Evolutionary conservation across 2,329 filamentous ascomycete species (phyloP).

Genomic region (Fusarium poae): DNA sequence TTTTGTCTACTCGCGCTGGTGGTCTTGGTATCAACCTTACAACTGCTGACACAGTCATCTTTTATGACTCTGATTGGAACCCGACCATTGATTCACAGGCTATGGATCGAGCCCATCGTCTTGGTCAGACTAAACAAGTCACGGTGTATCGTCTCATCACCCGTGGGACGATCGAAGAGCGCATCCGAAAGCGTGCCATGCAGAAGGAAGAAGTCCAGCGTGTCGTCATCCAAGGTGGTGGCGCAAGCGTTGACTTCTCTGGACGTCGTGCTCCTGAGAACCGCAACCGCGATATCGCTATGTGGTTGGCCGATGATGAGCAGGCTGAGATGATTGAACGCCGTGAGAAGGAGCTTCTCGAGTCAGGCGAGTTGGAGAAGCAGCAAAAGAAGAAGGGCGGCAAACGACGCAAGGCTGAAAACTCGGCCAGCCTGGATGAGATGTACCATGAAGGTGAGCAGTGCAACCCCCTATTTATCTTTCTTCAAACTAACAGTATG

Average conservation of each 20-base stretch:
- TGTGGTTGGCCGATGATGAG: constrained; percentile 98
- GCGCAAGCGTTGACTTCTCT: constrained; percentile 95
- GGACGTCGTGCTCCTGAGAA: constrained; percentile 89
- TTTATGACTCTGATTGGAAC: constrained; percentile 99
- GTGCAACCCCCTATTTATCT: not conserved
- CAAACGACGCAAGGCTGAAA: constrained; percentile 68
- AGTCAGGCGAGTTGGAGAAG: constrained; percentile 76
- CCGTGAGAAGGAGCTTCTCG: constrained; percentile 87
- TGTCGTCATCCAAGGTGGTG: constrained; percentile 93
- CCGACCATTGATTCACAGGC: constrained; percentile 98
- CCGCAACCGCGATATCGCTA: constrained; percentile 95
- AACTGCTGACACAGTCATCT: constrained; percentile 97
- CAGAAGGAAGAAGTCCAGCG: constrained; percentile 99
- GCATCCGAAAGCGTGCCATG: constrained; percentile 94
- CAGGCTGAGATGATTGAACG: constrained; percentile 94
- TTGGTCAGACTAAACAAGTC: constrained; percentile 95
- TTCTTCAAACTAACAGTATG: constrained; percentile 44
- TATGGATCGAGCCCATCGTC: constrained; percentile 98
- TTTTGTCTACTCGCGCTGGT: constrained; percentile 94
- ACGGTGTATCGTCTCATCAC: constrained; percentile 98
- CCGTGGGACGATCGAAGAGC: constrained; percentile 95
- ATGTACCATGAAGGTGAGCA: constrained; percentile 98
- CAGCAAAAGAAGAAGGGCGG: constrained; percentile 72
- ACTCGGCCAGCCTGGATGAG: constrained; percentile 82
- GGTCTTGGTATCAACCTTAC: constrained; percentile 98